Percentiles rank a stretch among this genome's conserved stretches.
These are phyloP conservation scores for Vitis riparia DNA, from an alignment of 164 flowering plant genomes.

Conservation along the genomic window DNA sequence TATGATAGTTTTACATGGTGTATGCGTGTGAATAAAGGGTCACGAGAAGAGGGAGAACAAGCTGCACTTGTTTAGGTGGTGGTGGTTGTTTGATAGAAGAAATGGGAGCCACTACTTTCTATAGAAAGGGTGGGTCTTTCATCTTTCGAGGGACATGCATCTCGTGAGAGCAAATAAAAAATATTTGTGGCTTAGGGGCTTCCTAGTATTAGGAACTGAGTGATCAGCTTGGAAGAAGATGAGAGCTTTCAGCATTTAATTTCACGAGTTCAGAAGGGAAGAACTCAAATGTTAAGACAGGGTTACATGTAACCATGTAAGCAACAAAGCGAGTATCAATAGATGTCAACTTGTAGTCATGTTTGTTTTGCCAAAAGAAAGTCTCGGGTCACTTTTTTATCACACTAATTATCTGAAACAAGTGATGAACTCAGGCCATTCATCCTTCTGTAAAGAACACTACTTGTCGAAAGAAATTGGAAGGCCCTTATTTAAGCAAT, in stretches of 20 bases:
- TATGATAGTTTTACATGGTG: too few relatives aligned
- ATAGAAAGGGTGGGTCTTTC: constrained; percentile 2
- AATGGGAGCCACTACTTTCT: constrained; percentile 29
- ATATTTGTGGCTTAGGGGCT: constrained; percentile 2
- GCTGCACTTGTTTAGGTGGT: not conserved
- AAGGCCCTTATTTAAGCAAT: too few relatives aligned
- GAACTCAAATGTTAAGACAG: too few relatives aligned
- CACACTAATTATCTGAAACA: too few relatives aligned
- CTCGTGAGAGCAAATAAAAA: constrained; percentile 26
- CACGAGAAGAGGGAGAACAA: constrained; percentile 18
- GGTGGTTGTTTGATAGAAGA: constrained; percentile 26
- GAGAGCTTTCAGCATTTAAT: constrained; percentile 9
- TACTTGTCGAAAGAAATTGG: too few relatives aligned
- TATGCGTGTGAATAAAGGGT: not conserved
- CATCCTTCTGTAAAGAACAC: too few relatives aligned
- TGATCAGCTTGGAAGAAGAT: not conserved
- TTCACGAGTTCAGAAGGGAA: not conserved
- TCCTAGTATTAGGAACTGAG: not conserved
- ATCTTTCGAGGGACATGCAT: constrained; percentile 9
- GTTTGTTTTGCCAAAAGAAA: too few relatives aligned
- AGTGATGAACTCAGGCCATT: too few relatives aligned
- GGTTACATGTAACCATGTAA: too few relatives aligned
- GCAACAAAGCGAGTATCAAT: too few relatives aligned
- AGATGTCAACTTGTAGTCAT: too few relatives aligned
- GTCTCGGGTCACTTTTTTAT: too few relatives aligned